Base-by-base conservation (phyloP, 192 early-diverging fungal genomes). In the Oehlia diaphana region DNA sequence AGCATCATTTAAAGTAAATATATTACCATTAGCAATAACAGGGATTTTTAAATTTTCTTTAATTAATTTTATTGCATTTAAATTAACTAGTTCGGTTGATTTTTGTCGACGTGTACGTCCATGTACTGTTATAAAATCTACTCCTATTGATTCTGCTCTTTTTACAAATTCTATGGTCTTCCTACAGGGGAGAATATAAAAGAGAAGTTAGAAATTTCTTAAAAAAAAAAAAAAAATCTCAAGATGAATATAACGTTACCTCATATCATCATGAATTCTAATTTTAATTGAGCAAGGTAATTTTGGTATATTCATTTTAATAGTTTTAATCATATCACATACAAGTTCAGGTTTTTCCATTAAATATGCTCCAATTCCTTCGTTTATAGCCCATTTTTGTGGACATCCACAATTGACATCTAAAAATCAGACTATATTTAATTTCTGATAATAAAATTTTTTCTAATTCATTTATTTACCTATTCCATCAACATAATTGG, bases 321-420 rank as follows among this genome's bases (percentile, higher is more conserved):
- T 47, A 87, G 85, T 42, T 4, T 89, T 84, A 47, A 99, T 93
- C 96, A 99, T 99, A 67, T 96, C 96, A 44, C 89, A 86, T n/a
- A 99, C 94, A 21, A 88, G 86, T 61, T 99, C 97, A 12, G 97
- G 97, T 50, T 93, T 82, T 44, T 93, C 91, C 89, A 97, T 95
- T 73, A 99, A 83, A 77, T 93, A 90, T 0, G 93, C 87, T 4
- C 97, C 97, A 77, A 98, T 95, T 12, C 89, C 84, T 84, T 98
- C 97, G 35, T 94, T 85, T 80, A 95, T 92, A 0, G 97, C 97
- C 96, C 96, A 98, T 83, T 91, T 92, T 84, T 99, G 97, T 21
- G 97, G 97, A 79, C 97, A 99, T 23, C 97, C 97, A 85, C 96
- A 99, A 82, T 99, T 95, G 66, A 95, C 83, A 66, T 94, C 92